Base-by-base conservation (phyloP, 371 early-diverging fungal species). In the Dentiscutata heterogama region DNA sequence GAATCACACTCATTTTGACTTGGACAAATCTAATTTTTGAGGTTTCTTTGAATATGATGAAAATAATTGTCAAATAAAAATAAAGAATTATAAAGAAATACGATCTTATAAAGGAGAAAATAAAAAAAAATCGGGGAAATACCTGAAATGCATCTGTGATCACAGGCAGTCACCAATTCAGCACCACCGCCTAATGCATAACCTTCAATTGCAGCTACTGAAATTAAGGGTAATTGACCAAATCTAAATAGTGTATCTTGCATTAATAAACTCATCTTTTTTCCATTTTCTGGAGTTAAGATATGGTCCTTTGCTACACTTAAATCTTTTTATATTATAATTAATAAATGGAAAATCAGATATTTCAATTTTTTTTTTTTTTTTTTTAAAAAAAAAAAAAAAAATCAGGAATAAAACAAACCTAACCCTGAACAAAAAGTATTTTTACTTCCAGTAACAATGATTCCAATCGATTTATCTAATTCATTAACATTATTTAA, bases 151-250 rank as follows among this genome's bases (percentile, higher is more conserved):
- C 64, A 65, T 67, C 94, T 83, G 80, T 89, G 89, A 78, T 95
- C 95, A 82, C 91, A 90, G 18, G 89, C 90, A 0, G 92, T 90
- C 3, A 91, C 83, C 54, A 94, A 84, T 81, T 95, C 95, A 5
- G 94, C 93, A 13, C 95, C 95, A 10, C 94, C 95, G 7, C 94
- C 95, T 31, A 94, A 86, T 25, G 92, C 93, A 14, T 88, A 87
- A 51, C 93, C 92, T 13, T 91, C 90, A 22, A 94, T 85, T 0
- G 92, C 90, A 0, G 93, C 94, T 16, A 93, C 86, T 3, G 93
- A 87, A 31, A 94, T 81, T 42, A 92, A 78, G 0, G 93, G 92
- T 5, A 95, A 85, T 0, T 88, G 86, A 71, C 89, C 78, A 61
- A 95, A 86, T 3, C 90, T 86, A 0, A 88, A 80, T 27, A 95